A percentile compares a stretch with the other conserved stretches of the same genome.
phyloP scores from a whole-genome alignment of 805 yeast genomes.

The Alloascoidea hylecoeti region DNA sequence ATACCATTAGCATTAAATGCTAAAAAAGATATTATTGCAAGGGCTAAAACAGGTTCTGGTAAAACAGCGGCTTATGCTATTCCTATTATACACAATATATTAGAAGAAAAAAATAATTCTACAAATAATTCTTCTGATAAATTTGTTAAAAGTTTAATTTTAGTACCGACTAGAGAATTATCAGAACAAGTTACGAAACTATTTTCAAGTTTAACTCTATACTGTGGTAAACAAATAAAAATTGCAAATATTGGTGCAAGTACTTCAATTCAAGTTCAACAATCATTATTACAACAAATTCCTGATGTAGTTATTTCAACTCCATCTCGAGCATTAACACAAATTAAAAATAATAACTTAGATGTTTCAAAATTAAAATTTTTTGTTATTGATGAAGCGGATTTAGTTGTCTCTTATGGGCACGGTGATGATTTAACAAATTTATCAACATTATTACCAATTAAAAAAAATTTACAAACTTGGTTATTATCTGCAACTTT shows the following conservation, averaged over 20 bases:
- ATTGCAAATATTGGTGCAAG: conserved; percentile 54
- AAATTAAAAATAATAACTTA: conserved; percentile 27
- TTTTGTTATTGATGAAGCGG: conserved; percentile 91
- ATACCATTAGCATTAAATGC: conserved; percentile 85
- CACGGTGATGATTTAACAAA: conserved; percentile 71
- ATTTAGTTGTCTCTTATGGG: conserved; percentile 79
- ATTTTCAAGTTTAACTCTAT: conserved; percentile 50
- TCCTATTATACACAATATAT: conserved; percentile 72
- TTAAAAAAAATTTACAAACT: conserved; percentile 66
- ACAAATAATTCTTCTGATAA: conserved; percentile 11
- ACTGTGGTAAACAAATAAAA: conserved; percentile 53
- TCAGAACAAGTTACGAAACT: conserved; percentile 74
- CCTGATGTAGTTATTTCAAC: conserved; percentile 83
- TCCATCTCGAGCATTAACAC: conserved; percentile 59
- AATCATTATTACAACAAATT: conserved; percentile 50
- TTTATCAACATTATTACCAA: conserved; percentile 51
- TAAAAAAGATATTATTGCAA: conserved; percentile 83
- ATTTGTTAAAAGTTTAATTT: conserved; percentile 42
- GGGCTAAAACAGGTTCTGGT: conserved; percentile 93
- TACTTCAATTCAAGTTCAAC: conserved; percentile 55
- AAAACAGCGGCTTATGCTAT: conserved; percentile 85
- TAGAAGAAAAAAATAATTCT: conserved; percentile 27
- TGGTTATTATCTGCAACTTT: conserved; percentile 95
- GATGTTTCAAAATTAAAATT: conserved; percentile 44
- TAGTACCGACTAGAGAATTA: conserved; percentile 90